Base-by-base conservation (phyloP, 306 rosid genomes). In the Dicorynia guianensis region DNA sequence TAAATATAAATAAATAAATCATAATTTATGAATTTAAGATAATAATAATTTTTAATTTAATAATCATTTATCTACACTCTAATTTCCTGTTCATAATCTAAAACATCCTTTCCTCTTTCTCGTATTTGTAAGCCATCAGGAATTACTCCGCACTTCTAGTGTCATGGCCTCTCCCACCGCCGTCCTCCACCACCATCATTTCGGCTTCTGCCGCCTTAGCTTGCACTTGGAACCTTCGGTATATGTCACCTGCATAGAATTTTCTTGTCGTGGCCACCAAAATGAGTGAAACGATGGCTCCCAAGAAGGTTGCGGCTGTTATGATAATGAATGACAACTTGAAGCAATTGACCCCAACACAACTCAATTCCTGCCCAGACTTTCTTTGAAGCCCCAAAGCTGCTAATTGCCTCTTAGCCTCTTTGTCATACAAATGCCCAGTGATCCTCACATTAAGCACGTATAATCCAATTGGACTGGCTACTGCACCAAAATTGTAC, bases 401-500 rank as follows among this genome's bases (percentile, higher is more conserved):
- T 0, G 55, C 38, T 71, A 84, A 60, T 35, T 87, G 88, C 38
- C 4, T 67, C 43, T 19, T 11, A 5, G 83, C 90, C 20, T 87
- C 88, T 30, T 64, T 81, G 25, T 87, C 90, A 40, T 87, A 87
- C 71, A 84, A 59, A 74, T 79, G 73, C 3, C 90, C 88, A 0
- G 88, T 57, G 1, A 84, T 76, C 38, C 71, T 75, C 49, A 87
- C 90, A 33, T 80, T 80, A 1, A 87, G 81, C 3, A 81, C 5
- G 11, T 87, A 87, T 2, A 81, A 57, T 4, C 90, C 90, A 52
- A 87, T 63, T 5, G 88, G 98, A 30, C 97, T 91, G 0, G 98
- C 98, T 4, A 69, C 83, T 0, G 92, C 83, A 0, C 97, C 98
- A 17, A 91, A 87, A 72, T 89, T 93, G 80, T 86, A 89, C 55